These are phyloP conservation scores for Alternaria arborescens DNA, from an alignment of 2,329 filamentous ascomycete species.

Conservation along the genomic window DNA sequence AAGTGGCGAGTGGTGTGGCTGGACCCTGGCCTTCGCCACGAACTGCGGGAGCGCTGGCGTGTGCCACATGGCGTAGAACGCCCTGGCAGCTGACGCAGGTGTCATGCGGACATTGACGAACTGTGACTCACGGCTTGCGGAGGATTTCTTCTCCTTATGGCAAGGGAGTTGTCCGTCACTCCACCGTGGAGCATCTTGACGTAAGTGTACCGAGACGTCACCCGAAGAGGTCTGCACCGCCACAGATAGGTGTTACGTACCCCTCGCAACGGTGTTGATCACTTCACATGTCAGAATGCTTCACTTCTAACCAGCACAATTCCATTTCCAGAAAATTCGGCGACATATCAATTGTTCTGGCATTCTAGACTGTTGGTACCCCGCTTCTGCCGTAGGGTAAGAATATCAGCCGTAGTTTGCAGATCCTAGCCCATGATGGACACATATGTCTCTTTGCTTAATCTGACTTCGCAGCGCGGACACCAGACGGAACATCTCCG, in stretches of 20 bases:
- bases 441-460: neutral
- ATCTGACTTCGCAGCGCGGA: constrained; percentile 2
- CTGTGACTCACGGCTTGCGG: constrained; percentile 6
- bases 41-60: constrained; percentile 18
- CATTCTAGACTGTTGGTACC: constrained; percentile 12
- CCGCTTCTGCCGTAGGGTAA: constrained; percentile 9
- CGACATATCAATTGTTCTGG: neutral
- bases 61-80: constrained; percentile 14
- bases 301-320: constrained; percentile 1
- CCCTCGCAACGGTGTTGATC: constrained; percentile 5
- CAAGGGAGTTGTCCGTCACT: constrained; percentile 2
- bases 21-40: constrained; percentile 18
- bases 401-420: constrained; percentile 12
- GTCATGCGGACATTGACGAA: constrained; percentile 6
- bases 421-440: constrained; percentile 11
- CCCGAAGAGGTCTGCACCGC: constrained; percentile 9
- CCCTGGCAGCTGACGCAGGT: constrained; percentile 4
- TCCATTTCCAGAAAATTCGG: constrained; percentile 1
- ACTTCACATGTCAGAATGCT: constrained; percentile 10
- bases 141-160: neutral
- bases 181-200: neutral
- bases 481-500: constrained; percentile 17
- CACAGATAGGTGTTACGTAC: constrained; percentile 12
- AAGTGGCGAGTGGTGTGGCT: constrained; percentile 19
- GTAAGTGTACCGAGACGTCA: constrained; percentile 13